A percentile compares a stretch with the other conserved stretches of the same genome.
Evolutionary conservation across 1,139 yeast genomes (phyloP).

Genomic region (Casaregolazyma suthepensis): DNA sequence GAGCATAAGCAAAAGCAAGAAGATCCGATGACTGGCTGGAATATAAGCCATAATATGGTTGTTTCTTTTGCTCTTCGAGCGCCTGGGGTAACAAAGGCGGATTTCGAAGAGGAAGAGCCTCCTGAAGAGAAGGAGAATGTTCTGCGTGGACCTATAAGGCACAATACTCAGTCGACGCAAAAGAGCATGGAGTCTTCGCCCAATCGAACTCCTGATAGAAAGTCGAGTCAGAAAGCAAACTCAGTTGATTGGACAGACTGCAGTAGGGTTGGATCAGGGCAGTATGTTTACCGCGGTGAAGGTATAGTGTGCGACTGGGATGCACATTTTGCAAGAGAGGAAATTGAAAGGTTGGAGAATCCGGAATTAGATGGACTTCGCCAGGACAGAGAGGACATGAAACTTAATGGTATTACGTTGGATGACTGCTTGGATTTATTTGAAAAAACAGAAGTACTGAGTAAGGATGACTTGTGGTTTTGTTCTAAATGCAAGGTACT

Average conservation of each 20-base stretch:
- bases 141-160: background rate
- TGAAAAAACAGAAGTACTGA: conserved; percentile 76
- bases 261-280: background rate
- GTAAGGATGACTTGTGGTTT: conserved; percentile 90
- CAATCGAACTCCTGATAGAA: background rate
- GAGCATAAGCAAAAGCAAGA: conserved; percentile 10
- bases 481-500: conserved; percentile 88
- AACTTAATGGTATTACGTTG: conserved; percentile 49
- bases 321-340: conserved; percentile 41
- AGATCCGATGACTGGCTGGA: conserved; percentile 15
- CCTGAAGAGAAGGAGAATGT: conserved; percentile 1
- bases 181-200: background rate
- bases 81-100: background rate
- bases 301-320: conserved; percentile 74
- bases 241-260: background rate
- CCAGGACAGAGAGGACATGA: conserved; percentile 29
- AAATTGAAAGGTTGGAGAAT: conserved; percentile 34
- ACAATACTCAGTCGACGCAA: background rate
- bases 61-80: conserved; percentile 4
- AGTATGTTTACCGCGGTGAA: conserved; percentile 35
- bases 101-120: background rate
- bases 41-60: conserved; percentile 10
- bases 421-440: conserved; percentile 72
- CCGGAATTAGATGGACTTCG: conserved; percentile 37
- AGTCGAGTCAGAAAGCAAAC: background rate